Percentiles rank a stretch among this genome's conserved stretches.
Evolutionary conservation across 192 early-diverging fungal species (phyloP).

Genomic region (Linnemannia zychae): DNA sequence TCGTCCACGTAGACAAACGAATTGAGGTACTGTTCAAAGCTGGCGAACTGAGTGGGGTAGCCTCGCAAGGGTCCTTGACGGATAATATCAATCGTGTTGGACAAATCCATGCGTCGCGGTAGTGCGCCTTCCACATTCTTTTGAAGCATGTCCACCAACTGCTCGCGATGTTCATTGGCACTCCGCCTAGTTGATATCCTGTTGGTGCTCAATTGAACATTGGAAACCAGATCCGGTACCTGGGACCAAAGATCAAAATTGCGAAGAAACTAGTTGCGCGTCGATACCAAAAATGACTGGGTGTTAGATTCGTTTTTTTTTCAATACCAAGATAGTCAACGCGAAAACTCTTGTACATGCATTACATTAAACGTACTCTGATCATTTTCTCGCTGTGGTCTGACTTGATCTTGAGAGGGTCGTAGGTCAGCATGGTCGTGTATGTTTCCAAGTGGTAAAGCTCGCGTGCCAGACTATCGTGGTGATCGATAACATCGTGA

Average conservation of each 20-base stretch:
- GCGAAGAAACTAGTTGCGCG: constrained; percentile 30
- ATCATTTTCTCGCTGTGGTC: constrained; percentile 69
- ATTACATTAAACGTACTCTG: constrained; percentile 55
- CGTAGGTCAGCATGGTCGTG: constrained; percentile 63
- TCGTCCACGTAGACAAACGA: constrained; percentile 75
- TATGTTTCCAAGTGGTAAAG: constrained; percentile 70
- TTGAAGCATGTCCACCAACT: constrained; percentile 63
- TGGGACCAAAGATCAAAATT: constrained; percentile 63
- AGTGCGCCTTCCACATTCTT: constrained; percentile 52
- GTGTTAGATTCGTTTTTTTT: neutral
- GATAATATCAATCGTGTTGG: constrained; percentile 3
- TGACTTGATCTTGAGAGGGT: constrained; percentile 62
- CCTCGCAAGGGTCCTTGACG: constrained; percentile 18
- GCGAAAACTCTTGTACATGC: neutral
- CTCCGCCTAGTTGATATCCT: constrained; percentile 61
- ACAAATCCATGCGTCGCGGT: constrained; percentile 19
- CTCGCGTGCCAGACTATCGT: constrained; percentile 69
- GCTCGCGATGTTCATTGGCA: constrained; percentile 56
- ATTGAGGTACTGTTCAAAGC: constrained; percentile 60
- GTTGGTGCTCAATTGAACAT: constrained; percentile 51
- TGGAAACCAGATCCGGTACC: constrained; percentile 61
- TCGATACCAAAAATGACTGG: neutral
- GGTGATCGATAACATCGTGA: constrained; percentile 61
- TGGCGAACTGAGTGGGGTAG: constrained; percentile 20
- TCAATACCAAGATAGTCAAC: neutral